Conservation (phyloP, 768 basidiomycete species). For the Cystofilobasidium bisporidii region DNA sequence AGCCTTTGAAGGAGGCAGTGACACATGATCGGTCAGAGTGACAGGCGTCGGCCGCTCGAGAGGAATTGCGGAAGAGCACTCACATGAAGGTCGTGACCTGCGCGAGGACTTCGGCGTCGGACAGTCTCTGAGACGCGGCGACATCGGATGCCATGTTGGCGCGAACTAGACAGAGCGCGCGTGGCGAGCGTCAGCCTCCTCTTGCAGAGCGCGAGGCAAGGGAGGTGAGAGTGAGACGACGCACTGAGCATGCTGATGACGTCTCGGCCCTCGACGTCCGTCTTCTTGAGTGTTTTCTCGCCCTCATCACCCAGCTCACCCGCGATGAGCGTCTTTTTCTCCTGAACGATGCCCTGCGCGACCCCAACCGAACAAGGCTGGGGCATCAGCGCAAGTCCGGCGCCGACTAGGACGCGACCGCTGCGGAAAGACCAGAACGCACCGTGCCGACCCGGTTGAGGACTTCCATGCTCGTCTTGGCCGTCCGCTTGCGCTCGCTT, state of each 20-base stretch:
- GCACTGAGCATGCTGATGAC: constrained; percentile 17
- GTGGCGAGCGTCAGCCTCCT: not conserved
- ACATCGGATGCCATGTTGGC: constrained; percentile 59
- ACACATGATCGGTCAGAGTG: not conserved
- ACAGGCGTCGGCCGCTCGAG: too few species aligned
- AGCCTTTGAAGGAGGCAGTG: not conserved
- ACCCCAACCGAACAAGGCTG: not conserved
- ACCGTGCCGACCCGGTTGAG: constrained; percentile 6
- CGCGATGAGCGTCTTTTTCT: constrained; percentile 38
- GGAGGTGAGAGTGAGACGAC: not conserved
- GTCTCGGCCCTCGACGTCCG: constrained; percentile 16
- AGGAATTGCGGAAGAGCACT: constrained; percentile 31
- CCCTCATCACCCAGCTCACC: not conserved
- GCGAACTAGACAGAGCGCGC: constrained; percentile 38
- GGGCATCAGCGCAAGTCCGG: too few species aligned
- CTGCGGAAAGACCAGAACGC: not conserved
- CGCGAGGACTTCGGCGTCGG: constrained; percentile 54
- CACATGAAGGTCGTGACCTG: constrained; percentile 38
- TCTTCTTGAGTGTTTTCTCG: constrained; percentile 19
- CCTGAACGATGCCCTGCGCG: constrained; percentile 29
- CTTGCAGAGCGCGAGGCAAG: not conserved
- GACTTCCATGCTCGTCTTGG: not conserved
- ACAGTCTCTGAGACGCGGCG: constrained; percentile 49
- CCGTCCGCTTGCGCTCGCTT: not conserved
- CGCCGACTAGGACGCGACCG: not conserved